Evolutionary conservation across 106 monocot species (phyloP).

Genomic region (Dendrobium nobile): DNA sequence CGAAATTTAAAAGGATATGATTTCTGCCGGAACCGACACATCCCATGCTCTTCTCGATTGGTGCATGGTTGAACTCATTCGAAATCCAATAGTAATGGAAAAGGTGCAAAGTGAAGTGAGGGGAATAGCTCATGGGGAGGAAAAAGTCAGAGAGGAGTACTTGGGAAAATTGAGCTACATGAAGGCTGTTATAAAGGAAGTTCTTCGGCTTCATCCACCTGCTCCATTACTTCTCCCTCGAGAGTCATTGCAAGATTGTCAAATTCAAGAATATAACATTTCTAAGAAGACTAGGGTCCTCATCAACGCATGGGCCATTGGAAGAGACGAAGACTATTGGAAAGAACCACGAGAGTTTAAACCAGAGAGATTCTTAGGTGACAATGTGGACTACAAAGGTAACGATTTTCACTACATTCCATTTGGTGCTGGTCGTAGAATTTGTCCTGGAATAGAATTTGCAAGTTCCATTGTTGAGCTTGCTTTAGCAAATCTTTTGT

Average conservation of each 20-base stretch:
- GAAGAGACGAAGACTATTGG: not conserved
- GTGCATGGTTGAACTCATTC: not conserved
- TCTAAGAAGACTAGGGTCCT: conserved; percentile 13
- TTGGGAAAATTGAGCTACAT: conserved; percentile 12
- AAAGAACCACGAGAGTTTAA: conserved; percentile 7
- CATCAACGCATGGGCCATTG: conserved; percentile 6
- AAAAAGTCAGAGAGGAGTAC: conserved; percentile 6
- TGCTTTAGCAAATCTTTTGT: conserved; percentile 6
- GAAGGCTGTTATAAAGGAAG: not conserved
- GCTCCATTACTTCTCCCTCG: conserved; percentile 11
- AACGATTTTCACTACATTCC: not conserved
- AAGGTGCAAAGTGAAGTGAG: not conserved
- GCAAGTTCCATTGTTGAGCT: not conserved
- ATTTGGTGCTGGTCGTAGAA: conserved; percentile 13
- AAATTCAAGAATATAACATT: conserved; percentile 9
- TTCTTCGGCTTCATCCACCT: not conserved
- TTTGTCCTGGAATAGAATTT: conserved; percentile 5
- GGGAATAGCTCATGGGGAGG: not conserved
- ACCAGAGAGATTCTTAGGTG: not conserved
- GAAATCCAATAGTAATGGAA: not conserved
- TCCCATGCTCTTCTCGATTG: not conserved
- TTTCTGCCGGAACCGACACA: not conserved
- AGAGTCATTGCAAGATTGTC: conserved; percentile 19
- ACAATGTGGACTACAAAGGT: conserved; percentile 1
- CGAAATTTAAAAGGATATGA: not conserved